Conservation (phyloP, 495 filamentous ascomycete species). For the Durotheca rogersii region DNA sequence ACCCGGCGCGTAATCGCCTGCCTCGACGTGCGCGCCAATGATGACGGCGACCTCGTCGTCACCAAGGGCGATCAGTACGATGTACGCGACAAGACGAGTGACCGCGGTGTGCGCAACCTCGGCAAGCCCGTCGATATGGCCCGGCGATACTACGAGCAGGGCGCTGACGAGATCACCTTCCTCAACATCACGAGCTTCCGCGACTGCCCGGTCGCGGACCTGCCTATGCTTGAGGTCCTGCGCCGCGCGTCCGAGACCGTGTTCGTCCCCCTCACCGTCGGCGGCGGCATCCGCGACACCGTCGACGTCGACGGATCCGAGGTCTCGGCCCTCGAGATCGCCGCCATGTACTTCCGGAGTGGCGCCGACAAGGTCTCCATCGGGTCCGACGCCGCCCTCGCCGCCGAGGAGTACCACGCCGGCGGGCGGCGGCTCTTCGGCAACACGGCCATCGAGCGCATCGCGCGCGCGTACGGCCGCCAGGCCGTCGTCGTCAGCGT, state of each 20-base stretch:
- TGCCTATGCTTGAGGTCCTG: slow-evolving; percentile 94
- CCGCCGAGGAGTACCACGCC: slow-evolving; percentile 84
- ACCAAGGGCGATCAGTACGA: slow-evolving; percentile 99
- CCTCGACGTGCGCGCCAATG: slow-evolving; percentile 94
- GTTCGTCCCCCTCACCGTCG: slow-evolving; percentile 96
- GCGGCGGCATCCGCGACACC: slow-evolving; percentile 90
- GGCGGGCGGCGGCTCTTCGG: slow-evolving; percentile 67
- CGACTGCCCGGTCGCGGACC: slow-evolving; percentile 85
- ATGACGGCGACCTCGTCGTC: slow-evolving; percentile 90
- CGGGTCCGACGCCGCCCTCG: slow-evolving; percentile 88
- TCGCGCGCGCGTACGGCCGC: slow-evolving; percentile 89
- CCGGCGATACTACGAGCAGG: slow-evolving; percentile 90
- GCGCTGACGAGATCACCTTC: slow-evolving; percentile 95
- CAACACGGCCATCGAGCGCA: slow-evolving; percentile 89
- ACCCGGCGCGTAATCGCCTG: slow-evolving; percentile 92
- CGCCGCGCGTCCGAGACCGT: slow-evolving; percentile 83
- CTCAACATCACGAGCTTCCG: slow-evolving; percentile 97
- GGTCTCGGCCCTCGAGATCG: slow-evolving; percentile 84
- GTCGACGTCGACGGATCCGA: slow-evolving; percentile 86
- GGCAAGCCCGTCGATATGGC: slow-evolving; percentile 97
- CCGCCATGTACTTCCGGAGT: slow-evolving; percentile 95
- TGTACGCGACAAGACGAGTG: slow-evolving; percentile 87
- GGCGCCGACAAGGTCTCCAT: slow-evolving; percentile 99
- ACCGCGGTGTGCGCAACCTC: slow-evolving; percentile 81
- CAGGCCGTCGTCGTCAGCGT: slow-evolving; percentile 97